Evolutionary conservation across 2,329 filamentous ascomycete species (phyloP), one percentile per base, ranked within the genome.

Genomic region (Paecilomyces dactylethromorphus): DNA sequence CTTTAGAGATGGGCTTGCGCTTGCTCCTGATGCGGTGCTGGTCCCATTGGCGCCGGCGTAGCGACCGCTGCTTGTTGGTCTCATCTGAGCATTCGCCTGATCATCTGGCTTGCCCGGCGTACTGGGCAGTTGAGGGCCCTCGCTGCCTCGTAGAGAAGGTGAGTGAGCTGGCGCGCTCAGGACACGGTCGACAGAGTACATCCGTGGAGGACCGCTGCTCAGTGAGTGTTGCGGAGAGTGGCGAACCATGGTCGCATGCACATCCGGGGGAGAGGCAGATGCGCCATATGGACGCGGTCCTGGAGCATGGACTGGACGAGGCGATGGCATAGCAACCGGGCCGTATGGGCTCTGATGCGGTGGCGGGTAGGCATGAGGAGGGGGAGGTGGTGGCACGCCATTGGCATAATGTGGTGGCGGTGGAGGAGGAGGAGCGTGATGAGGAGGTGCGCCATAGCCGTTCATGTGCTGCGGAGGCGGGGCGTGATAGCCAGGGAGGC

Each of bases 1-100:
- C 65, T 87, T 84, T 61, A 92, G 72, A 10, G 89, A 91, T 11
- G 89, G 88, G 68, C 87, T 92, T 15, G 89, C 88, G 67, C 89
- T 92, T 3, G 89, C 89, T n/a, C 88, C 88, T 55, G 74, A 74
- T 32, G 68, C 69, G 2, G 60, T 49, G 15, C 22, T 54, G 22
- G 50, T 54, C 33, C 58, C 59, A 31, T 55, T 63, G 18, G 59
- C 31, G 12, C 53, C 54, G 52, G 55, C 51, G 51, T 70, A 66
- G 45, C 73, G 66, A 50, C 66, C 63, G 29, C 65, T 67, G 60
- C 64, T 71, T 18, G 67, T 60, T 15, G 67, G 61, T 49, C 63
- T 65, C n/a, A 67, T 62, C 53, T 68, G 60, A 3, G 64, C 59
- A 13, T 61, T 62, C 12, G 66, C 59, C 49, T 66, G 65, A 39